Base-by-base conservation (phyloP, 148 eudicot species). In the Rhododendron simsii region DNA sequence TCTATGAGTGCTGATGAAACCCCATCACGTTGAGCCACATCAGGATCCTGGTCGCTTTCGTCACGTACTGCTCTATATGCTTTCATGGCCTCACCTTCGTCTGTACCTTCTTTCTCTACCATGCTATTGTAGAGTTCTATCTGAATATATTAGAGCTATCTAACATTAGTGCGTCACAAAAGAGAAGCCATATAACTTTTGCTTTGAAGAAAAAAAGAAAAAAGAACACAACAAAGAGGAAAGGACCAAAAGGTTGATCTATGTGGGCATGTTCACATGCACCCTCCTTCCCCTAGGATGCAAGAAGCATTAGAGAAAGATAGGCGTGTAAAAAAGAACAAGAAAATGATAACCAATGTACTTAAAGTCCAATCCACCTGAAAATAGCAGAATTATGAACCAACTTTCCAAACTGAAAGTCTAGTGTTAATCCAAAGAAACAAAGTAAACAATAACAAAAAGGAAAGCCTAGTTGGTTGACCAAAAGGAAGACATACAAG, bases 1-100 rank as follows among this genome's bases (percentile, higher is more conserved):
- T 96, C 90, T 82, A 89, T 91, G 67, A 96, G 98, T 53, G 95
- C 96, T 86, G 96, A 91, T 73, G 98, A 95, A 80, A 93, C 96
- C 85, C 87, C 88, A 89, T 91, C 88, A 69, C 88, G 90, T 57
- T 86, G 81, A 87, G 91, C 78, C 84, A 69, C 88, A 71, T 95
- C 95, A 85, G 93, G 88, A 83, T 89, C 90, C 76, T 89, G 89
- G 80, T 93, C 96, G 78, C 89, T 91, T 85, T 91, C 95, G 84
- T 91, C 98, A 33, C 89, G 91, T 50, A 94, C 95, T 87, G 95
- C 98, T 90, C 80, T 93, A 81, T 96, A 95, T 77, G 96, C 95
- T 89, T 96, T 92, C 91, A 88, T 86, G 82, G 96, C 95, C 83
- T 90, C 98, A 71, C 83, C 88, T 92, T 92, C 95, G 37, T 91